These are phyloP conservation scores for Arthrobotrys entomopaga DNA, from an alignment of 2,329 filamentous ascomycete genomes.

Conservation along the genomic window DNA sequence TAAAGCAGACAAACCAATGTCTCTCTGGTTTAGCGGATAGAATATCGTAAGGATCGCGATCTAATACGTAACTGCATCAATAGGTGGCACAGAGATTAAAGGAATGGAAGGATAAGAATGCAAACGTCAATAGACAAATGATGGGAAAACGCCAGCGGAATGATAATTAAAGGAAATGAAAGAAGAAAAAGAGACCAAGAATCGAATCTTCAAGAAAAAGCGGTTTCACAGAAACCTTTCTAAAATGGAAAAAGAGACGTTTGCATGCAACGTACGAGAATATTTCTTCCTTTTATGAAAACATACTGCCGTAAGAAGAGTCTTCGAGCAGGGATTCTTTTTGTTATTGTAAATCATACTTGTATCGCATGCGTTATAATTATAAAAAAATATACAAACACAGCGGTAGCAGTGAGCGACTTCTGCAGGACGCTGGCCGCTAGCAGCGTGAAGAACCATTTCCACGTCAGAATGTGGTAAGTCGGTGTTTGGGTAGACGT, in stretches of 20 bases:
- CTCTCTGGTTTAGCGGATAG: constrained; percentile 16
- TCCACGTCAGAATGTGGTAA: constrained; percentile 51
- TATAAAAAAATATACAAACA: constrained; percentile 10
- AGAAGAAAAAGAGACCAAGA: constrained; percentile 19
- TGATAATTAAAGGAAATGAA: constrained; percentile 5
- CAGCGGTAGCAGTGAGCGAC: constrained; percentile 16
- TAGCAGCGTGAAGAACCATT: constrained; percentile 30
- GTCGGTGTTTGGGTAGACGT: constrained; percentile 49
- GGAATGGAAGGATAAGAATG: constrained; percentile 44
- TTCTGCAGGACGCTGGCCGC: constrained; percentile 30
- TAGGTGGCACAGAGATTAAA: constrained; percentile 15
- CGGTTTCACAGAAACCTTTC: constrained; percentile 52
- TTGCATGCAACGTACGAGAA: constrained; percentile 47
- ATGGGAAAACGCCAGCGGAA: neutral
- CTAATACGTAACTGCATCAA: constrained; percentile 19
- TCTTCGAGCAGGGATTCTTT: constrained; percentile 9
- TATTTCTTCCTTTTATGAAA: constrained; percentile 48
- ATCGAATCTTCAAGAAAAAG: constrained; percentile 26
- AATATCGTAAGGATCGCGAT: constrained; percentile 35
- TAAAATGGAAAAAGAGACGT: constrained; percentile 43
- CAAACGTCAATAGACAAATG: constrained; percentile 31
- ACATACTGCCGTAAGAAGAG: constrained; percentile 15
- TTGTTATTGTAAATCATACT: constrained; percentile 18
- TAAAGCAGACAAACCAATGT: constrained; percentile 35
- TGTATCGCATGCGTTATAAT: constrained; percentile 20